These are phyloP conservation scores for Tulasnella sp. DNA, from an alignment of 768 basidiomycete species.

Conservation along the genomic window DNA sequence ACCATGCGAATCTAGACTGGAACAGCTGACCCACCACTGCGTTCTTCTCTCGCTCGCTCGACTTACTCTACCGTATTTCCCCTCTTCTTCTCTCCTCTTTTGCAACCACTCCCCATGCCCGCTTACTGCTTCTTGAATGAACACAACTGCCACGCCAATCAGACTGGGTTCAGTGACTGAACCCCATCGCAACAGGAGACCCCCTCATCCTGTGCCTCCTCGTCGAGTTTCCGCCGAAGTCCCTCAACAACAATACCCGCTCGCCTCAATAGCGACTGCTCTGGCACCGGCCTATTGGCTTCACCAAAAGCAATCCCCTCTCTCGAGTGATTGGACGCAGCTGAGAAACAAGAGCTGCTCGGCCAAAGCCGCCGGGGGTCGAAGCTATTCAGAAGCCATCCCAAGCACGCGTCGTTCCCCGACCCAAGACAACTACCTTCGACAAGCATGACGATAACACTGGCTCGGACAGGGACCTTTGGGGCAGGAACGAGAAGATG, in stretches of 20 bases:
- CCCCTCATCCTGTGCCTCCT: conserved; percentile 30
- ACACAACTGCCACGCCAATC: conserved; percentile 31
- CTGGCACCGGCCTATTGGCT: background rate
- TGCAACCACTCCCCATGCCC: too few species aligned
- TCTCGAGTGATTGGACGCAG: background rate
- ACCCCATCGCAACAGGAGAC: conserved; percentile 64
- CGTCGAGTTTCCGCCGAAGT: background rate
- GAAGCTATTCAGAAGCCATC: too few species aligned
- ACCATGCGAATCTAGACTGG: background rate
- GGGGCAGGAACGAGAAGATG: conserved; percentile 4
- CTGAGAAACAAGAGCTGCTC: background rate
- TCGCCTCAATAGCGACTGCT: background rate
- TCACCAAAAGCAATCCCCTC: background rate
- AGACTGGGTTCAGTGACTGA: too few species aligned
- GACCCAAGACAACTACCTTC: background rate
- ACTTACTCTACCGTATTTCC: too few species aligned
- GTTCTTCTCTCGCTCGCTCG: background rate
- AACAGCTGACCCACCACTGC: too few species aligned
- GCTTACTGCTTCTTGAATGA: too few species aligned
- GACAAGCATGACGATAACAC: background rate
- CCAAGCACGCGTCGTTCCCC: background rate
- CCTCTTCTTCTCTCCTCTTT: background rate
- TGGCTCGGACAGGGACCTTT: background rate
- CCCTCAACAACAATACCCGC: background rate
- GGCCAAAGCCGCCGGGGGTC: too few species aligned